phyloP scores from a whole-genome alignment of 2,329 filamentous ascomycete genomes.

The Kalmusia sp. region DNA sequence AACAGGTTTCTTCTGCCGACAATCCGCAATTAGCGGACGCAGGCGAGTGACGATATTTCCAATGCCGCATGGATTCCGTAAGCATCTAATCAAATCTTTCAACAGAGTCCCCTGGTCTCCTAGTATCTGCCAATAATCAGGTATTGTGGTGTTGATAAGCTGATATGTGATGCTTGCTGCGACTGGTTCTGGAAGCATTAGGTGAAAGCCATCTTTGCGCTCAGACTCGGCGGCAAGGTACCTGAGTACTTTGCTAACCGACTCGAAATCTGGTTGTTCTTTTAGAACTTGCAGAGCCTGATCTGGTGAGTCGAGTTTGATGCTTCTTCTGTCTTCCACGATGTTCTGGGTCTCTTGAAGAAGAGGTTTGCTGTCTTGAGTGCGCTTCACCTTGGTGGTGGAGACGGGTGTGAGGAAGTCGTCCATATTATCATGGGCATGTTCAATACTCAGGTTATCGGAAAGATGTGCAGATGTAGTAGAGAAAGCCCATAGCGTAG shows the following conservation, averaged over 20 bases:
- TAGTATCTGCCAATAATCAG: conserved; percentile 79
- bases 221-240: conserved; percentile 54
- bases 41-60: conserved; percentile 79
- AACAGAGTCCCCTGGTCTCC: conserved; percentile 50
- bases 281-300: conserved; percentile 68
- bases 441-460: conserved; percentile 2
- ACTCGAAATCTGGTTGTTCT: conserved; percentile 67
- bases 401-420: conserved; percentile 58
- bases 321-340: conserved; percentile 10
- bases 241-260: conserved; percentile 60
- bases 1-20: conserved; percentile 42
- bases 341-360: conserved; percentile 20
- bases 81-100: conserved; percentile 64
- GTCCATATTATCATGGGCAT: conserved; percentile 49
- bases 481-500: too few species aligned
- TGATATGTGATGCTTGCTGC: conserved; percentile 77
- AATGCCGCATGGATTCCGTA: conserved; percentile 77
- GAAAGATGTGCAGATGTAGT: too few species aligned
- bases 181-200: conserved; percentile 69
- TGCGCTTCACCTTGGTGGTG: conserved; percentile 38
- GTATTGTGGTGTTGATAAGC: conserved; percentile 76
- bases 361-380: conserved; percentile 21
- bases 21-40: conserved; percentile 61
- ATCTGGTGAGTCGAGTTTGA: conserved; percentile 39
- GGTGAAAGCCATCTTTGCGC: conserved; percentile 55